Base-by-base conservation (phyloP, 306 rosid genomes). In the Trifolium pratense region DNA sequence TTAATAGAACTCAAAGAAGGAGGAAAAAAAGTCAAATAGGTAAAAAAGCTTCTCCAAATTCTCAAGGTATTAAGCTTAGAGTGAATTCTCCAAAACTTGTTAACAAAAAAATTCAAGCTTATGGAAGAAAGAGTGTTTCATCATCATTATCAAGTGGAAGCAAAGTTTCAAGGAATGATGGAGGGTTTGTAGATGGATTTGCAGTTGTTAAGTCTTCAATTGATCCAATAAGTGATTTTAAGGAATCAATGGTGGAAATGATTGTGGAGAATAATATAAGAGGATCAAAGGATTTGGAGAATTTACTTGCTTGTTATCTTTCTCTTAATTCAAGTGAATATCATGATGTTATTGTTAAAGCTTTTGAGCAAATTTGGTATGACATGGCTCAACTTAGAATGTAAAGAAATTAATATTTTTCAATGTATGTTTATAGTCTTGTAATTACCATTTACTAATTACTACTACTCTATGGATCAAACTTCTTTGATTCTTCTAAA, bases 181-280 rank as follows among this genome's bases (percentile, higher is more conserved):
- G 72, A 76, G 45, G 80, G 46, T 80, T 87, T 34, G 84, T 86
- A 25, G 96, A 91, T 70, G 90, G 98, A 9, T 88, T 86, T 79
- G 98, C 96, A 7, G 88, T 93, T 61, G 96, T 89, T 1, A 90
- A 90, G 77, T 84, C 93, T 15, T 90, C 97, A 9, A 42, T 83
- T 71, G 90, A 93, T 79, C 98, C 98, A 18, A 88, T 82, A 80
- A 84, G 83, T 67, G 98, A 93, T 79, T 93, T 93, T 83, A 83
- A 75, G 70, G 93, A 93, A 3, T 93, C 98, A 34, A 93, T 93
- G 98, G 82, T 84, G 85, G 98, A 93, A 86, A 93, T 93, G 98
- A 90, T 93, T 72, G 86, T 85, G 70, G 96, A 89, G 91, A 90
- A 90, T 66, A 89, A 87, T 45, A 89, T 93, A 74, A 49, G 81